Evolutionary conservation across 108 stramenopile species (phyloP), one percentile per base, ranked within the genome.

Genomic region (Fragilariopsis cylindrus): DNA sequence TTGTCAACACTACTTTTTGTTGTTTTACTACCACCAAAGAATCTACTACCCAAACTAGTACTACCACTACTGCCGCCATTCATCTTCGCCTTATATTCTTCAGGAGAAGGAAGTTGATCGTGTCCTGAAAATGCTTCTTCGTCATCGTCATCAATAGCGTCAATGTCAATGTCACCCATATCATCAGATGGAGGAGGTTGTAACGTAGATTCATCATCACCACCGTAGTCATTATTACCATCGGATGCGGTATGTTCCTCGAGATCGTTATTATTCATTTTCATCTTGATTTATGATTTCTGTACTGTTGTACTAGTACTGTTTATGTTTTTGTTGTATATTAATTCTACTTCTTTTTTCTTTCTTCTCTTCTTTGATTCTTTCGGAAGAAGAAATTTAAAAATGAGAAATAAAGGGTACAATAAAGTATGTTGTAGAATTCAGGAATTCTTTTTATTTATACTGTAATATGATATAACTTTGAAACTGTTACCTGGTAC

Each of bases 61-160:
- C 43, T 60, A 5, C 56, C 46, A 41, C 18, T 49, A 44, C 44
- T 41, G 19, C 48, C 50, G 3, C 16, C 49, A n/a, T 41, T 46
- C 48, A 69, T 21, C 11, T n/a, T 42, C 3, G 60, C 71, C 16
- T 67, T 57, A 43, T 70, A 60, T 60, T 72, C 71, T 60, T 77
- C 76, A 13, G 44, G 40, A 19, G 74, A 68, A 55, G 74, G 74
- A 57, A 75, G 66, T 41, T 75, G 74, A 47, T 75, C 74, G 18
- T 75, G 74, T 5, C 48, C 55, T 42, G n/a, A 5, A 44, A 30
- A 30, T 30, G 45, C 71, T 12, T 50, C 69, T 8, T 15, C 53
- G 1, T 39, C 12, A 3, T 72, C 71, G 18, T 45, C 40, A 50
- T 75, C 74, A 44, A 49, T 11, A 19, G 60, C 18, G 21, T 63